Evolutionary conservation across 257 asterid species (phyloP), one percentile per base, ranked within the genome.

Genomic region (Scutellaria minor): DNA sequence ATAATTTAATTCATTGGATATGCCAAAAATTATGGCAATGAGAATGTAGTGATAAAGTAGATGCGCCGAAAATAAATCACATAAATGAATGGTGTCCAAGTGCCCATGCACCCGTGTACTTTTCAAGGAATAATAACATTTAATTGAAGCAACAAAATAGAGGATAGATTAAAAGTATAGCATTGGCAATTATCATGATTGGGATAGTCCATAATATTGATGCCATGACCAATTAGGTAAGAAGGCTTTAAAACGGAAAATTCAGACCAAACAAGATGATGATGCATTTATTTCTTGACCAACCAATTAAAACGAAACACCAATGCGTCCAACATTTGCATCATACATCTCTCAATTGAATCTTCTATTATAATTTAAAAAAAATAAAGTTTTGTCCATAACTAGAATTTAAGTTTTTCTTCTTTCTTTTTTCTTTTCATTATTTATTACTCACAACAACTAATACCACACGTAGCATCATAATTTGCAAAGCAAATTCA

Each of bases 161-260:
- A 66, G 54, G 46, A 70, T 47, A 40, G 46, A 58, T 35, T 57
- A 44, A 41, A 60, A 52, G 50, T 61, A 3, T 54, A 14, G 37
- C 44, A 69, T 75, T 71, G 53, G 62, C 76, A 77, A 78, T 83
- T 71, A 79, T 82, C 65, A 61, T 53, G 79, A 73, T 73, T 64
- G 68, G 67, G 84, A 73, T 54, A 31, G 51, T 37, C 47, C 67
- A 51, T 20, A 42, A 70, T 70, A 82, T 77, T 57, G 79, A 75
- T 72, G 80, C 48, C 41, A 72, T 71, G 45, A 53, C 85, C 83
- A 82, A 80, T 75, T 62, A 82, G 66, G 68, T 41, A 13, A 71
- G 70, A 73, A 69, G 61, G 68, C 83, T 80, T 83, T 73, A 9
- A 9, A 20, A 59, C 13, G 6, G 59, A 40, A 77, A 31, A 65